These are phyloP conservation scores for Talaromyces atroroseus DNA, from an alignment of 2,329 filamentous ascomycete species.

Conservation along the genomic window DNA sequence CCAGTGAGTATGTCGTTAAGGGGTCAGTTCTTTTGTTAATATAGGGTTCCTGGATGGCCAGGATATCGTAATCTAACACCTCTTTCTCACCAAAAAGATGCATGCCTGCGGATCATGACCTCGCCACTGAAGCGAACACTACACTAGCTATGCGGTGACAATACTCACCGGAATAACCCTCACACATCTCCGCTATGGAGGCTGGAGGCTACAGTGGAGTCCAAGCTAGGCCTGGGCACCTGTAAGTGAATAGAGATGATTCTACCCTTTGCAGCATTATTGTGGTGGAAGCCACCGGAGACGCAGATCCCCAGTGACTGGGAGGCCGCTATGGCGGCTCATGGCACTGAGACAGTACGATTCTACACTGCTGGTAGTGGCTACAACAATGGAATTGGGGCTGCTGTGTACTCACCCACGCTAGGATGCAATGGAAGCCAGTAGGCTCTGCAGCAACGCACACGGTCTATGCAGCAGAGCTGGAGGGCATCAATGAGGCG, in stretches of 20 bases:
- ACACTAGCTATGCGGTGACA: not conserved
- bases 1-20: slow-evolving; percentile 7
- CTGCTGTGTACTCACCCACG: too few relatives aligned
- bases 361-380: too few relatives aligned
- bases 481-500: too few relatives aligned
- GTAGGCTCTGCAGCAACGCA: too few relatives aligned
- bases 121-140: not conserved
- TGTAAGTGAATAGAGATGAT: not conserved
- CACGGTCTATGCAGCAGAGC: too few relatives aligned
- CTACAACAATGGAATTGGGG: too few relatives aligned
- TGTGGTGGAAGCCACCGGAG: too few relatives aligned
- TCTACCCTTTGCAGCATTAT: too few relatives aligned
- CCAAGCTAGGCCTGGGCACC: not conserved
- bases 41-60: slow-evolving; percentile 11
- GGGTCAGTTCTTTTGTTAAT: not conserved
- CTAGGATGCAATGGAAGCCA: too few relatives aligned
- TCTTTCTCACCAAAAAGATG: slow-evolving; percentile 10
- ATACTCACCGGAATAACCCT: not conserved
- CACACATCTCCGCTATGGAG: not conserved
- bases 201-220: not conserved
- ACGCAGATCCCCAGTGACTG: too few relatives aligned
- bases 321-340: too few relatives aligned
- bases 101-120: slow-evolving; percentile 4
- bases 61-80: slow-evolving; percentile 6
- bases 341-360: too few relatives aligned